These are phyloP conservation scores for Giardia muris DNA, from an alignment of 208 protist genomes.

Conservation along the genomic window DNA sequence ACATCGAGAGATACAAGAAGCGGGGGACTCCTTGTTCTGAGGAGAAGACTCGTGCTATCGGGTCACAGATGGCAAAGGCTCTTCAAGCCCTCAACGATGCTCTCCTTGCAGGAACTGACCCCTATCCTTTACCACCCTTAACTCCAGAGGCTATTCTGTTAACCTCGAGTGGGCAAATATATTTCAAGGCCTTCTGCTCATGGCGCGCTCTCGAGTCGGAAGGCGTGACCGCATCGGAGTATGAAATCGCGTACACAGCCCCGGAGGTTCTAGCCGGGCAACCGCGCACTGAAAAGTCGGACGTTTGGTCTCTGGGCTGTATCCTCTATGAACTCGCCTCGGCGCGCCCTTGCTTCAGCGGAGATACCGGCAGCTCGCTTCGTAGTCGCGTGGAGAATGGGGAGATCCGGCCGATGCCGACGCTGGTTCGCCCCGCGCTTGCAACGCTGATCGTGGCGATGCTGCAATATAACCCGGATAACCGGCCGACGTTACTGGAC, in stretches of 20 bases:
- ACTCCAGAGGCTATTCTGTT: not conserved
- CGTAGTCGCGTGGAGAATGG: not conserved
- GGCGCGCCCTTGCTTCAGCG: not conserved
- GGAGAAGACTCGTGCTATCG: not conserved
- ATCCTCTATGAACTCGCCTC: slow-evolving; percentile 41
- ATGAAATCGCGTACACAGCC: slow-evolving; percentile 25
- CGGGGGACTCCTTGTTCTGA: not conserved
- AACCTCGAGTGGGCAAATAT: not conserved
- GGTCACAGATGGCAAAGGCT: not conserved
- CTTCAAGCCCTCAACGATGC: not conserved
- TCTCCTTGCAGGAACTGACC: not conserved
- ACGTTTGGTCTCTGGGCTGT: slow-evolving; percentile 24
- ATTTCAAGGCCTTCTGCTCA: not conserved
- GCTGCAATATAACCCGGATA: not conserved
- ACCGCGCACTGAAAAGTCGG: slow-evolving; percentile 60
- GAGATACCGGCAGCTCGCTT: not conserved
- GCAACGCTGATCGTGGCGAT: not conserved
- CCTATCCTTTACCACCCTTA: not conserved
- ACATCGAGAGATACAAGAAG: not conserved
- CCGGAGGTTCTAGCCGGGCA: slow-evolving; percentile 70
- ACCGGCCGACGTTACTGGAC: not conserved
- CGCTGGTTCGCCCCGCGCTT: not conserved
- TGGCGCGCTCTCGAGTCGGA: not conserved
- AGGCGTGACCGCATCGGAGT: not conserved
- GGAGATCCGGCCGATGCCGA: not conserved